Percentiles rank a stretch among this genome's conserved stretches.
These are phyloP conservation scores for Exserohilum turcica DNA, from an alignment of 2,329 filamentous ascomycete genomes.

Conservation along the genomic window DNA sequence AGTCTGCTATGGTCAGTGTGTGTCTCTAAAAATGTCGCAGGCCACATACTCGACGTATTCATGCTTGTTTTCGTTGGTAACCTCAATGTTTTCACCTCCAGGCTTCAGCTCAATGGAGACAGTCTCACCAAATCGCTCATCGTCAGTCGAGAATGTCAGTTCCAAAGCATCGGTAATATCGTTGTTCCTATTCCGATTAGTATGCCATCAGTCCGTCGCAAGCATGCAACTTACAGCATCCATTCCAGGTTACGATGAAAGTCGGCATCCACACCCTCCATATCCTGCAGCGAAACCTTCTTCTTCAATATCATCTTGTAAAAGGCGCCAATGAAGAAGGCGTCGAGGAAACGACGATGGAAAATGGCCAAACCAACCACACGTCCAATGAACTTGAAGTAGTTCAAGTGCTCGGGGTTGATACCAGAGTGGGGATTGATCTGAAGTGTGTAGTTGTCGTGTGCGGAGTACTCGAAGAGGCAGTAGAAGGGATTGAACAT, in stretches of 20 bases:
- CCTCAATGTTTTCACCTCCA: slow-evolving; percentile 86
- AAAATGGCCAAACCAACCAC: slow-evolving; percentile 98
- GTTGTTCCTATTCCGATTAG: slow-evolving; percentile 67
- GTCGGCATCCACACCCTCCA: slow-evolving; percentile 98
- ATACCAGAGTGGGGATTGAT: slow-evolving; percentile 99
- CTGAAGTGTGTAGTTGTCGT: slow-evolving; percentile 99
- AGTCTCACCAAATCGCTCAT: slow-evolving; percentile 94
- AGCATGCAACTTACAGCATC: slow-evolving; percentile 68
- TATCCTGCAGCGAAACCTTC: slow-evolving; percentile 87
- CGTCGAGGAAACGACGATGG: slow-evolving; percentile 95
- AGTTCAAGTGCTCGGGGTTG: slow-evolving; percentile 98
- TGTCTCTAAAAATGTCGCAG: slow-evolving; percentile 11
- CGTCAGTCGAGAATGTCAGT: slow-evolving; percentile 94
- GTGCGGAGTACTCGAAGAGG: slow-evolving; percentile 97
- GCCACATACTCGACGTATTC: slow-evolving; percentile 86
- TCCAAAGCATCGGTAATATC: slow-evolving; percentile 95
- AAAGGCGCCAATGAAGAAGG: slow-evolving; percentile 97
- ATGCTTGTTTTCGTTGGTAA: slow-evolving; percentile 98
- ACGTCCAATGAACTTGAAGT: slow-evolving; percentile 99
- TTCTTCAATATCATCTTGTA: slow-evolving; percentile 99
- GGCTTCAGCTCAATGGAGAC: slow-evolving; percentile 94
- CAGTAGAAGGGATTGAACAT: slow-evolving; percentile 99
- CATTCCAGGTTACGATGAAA: slow-evolving; percentile 96
- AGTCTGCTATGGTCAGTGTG: slow-evolving; percentile 57
- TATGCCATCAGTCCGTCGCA: neutral